Evolutionary conservation across 192 early-diverging fungal genomes (phyloP), one percentile per base, ranked within the genome.

Genomic region (Linderina pennispora): DNA sequence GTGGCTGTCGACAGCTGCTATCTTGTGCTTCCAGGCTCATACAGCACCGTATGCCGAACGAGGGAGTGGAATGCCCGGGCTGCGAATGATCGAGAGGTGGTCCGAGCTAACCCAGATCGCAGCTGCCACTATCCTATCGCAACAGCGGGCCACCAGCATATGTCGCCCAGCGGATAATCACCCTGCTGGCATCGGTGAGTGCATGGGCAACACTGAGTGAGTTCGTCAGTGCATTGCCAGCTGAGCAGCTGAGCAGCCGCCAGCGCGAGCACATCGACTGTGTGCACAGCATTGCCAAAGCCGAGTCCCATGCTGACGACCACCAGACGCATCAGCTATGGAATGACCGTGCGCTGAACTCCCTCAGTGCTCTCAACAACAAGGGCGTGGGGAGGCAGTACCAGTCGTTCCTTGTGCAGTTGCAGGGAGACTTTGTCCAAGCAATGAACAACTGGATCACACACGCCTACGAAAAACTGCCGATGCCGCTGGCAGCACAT

Each of bases 331-430:
- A n/a, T 39, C n/a, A 15, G 36, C 2, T 18, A 39, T 19, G 35
- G 26, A 14, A n/a, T n/a, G 52, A 54, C 33, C 24, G 43, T 3
- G 45, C 69, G 9, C 39, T 65, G 16, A 43, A 25, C n/a, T 19
- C 40, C 2, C 47, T 65, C 19, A 48, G 45, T 2, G 33, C 34
- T 1, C 43, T 73, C n/a, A 41, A 65, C 31, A 54, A 17, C 28
- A 47, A 62, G 33, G 20, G 34, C 4, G 8, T 50, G 6, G 21
- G 36, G 0, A 44, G 50, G n/a, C 10, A 3, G 6, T 63, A 42
- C 32, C 69, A 64, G 41, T 39, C 61, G 34, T 58, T 46, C 16
- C 20, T 73, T 13, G 25, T 73, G 10, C 62, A 65, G 50, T 46
- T 73, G 38, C 62, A 58, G 3, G 36, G 24, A 14, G 69, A 61